These are phyloP conservation scores for Metrosideros polymorpha DNA, from an alignment of 441 rosid species.

Conservation along the genomic window DNA sequence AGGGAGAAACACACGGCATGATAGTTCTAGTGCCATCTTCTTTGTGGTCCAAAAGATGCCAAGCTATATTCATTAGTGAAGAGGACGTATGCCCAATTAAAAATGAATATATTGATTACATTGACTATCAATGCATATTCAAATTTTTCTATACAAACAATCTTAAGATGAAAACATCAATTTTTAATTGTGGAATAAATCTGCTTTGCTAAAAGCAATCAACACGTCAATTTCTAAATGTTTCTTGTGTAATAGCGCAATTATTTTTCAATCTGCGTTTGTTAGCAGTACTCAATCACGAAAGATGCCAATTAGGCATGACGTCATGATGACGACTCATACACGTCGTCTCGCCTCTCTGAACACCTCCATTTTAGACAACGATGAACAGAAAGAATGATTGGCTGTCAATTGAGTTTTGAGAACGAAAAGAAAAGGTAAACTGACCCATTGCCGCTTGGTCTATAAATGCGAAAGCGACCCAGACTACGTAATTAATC, in stretches of 20 bases:
- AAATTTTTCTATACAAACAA: accelerated
- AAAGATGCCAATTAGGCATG: background rate
- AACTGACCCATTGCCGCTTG: background rate
- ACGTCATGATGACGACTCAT: background rate
- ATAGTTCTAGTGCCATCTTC: background rate
- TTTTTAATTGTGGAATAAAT: background rate
- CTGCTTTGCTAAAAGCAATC: background rate
- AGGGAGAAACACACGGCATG: background rate
- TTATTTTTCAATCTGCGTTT: background rate
- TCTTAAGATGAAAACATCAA: background rate
- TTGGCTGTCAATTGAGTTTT: background rate
- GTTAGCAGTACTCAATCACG: background rate
- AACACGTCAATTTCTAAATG: background rate
- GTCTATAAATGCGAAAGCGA: background rate
- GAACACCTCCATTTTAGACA: background rate
- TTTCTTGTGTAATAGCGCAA: background rate
- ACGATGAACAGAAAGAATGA: background rate
- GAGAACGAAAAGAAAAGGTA: background rate
- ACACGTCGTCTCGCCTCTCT: background rate
- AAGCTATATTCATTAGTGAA: background rate
- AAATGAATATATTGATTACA: background rate
- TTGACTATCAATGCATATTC: background rate
- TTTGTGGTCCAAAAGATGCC: background rate
- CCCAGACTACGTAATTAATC: background rate
- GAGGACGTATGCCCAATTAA: background rate